These are phyloP conservation scores for Sabuloglossum arenarium DNA, from an alignment of 495 filamentous ascomycete species.

Conservation along the genomic window DNA sequence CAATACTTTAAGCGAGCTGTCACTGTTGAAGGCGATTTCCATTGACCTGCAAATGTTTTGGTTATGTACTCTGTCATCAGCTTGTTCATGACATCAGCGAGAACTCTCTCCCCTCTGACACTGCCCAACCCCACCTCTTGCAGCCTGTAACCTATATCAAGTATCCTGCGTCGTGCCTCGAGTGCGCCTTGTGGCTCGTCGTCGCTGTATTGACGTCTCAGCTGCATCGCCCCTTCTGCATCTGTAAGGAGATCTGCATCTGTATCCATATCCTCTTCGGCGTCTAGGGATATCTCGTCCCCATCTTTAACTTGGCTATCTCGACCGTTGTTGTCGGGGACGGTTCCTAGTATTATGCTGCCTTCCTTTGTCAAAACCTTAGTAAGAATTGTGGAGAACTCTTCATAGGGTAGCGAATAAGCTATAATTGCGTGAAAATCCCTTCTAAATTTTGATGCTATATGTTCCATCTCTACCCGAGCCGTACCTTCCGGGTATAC, in stretches of 20 bases:
- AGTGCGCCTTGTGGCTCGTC: slow-evolving; percentile 14
- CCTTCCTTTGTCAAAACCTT: slow-evolving; percentile 31
- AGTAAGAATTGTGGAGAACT: slow-evolving; percentile 28
- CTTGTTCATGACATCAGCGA: slow-evolving; percentile 51
- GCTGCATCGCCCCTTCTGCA: background rate
- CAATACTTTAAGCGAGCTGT: slow-evolving; percentile 38
- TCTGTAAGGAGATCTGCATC: background rate
- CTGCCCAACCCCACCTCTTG: slow-evolving; percentile 54
- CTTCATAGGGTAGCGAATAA: slow-evolving; percentile 34
- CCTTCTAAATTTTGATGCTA: slow-evolving; percentile 29
- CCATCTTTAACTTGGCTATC: slow-evolving; percentile 7
- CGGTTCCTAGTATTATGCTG: slow-evolving; percentile 34
- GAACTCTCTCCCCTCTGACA: slow-evolving; percentile 50
- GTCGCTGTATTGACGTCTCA: slow-evolving; percentile 7
- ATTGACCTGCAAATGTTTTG: slow-evolving; percentile 35
- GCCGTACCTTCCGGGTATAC: background rate
- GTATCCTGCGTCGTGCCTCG: slow-evolving; percentile 28
- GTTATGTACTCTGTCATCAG: slow-evolving; percentile 46
- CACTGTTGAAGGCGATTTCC: slow-evolving; percentile 34
- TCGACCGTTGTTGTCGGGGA: slow-evolving; percentile 7
- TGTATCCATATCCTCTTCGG: background rate
- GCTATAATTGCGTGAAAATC: slow-evolving; percentile 45
- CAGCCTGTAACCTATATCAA: slow-evolving; percentile 37
- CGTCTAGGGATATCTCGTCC: slow-evolving; percentile 16
- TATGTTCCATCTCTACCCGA: slow-evolving; percentile 11